Conservation (phyloP, 2,329 filamentous ascomycete species). For the Aspergillus sp. region DNA sequence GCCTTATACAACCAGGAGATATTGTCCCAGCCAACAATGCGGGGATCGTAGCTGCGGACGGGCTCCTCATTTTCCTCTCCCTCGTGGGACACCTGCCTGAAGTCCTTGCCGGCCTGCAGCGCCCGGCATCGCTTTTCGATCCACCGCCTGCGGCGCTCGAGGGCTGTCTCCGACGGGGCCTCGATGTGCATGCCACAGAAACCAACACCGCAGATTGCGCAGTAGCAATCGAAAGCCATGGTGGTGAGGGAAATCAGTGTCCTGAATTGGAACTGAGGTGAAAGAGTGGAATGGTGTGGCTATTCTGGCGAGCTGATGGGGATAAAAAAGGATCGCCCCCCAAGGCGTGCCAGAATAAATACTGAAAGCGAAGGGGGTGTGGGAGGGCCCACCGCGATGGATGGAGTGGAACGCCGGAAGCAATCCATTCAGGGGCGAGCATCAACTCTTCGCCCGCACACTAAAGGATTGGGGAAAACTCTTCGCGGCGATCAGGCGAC, state of each 20-base stretch:
- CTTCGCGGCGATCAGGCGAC: constrained; percentile 10
- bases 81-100: constrained; percentile 8
- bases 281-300: not conserved
- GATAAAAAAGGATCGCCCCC: not conserved
- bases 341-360: constrained; percentile 1
- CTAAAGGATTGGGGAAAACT: constrained; percentile 4
- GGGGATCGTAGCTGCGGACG: constrained; percentile 24
- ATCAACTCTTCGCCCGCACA: not conserved
- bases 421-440: constrained; percentile 7
- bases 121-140: constrained; percentile 21
- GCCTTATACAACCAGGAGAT: constrained; percentile 23
- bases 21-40: constrained; percentile 18
- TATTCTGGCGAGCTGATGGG: not conserved
- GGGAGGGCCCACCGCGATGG: constrained; percentile 3
- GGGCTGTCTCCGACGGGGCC: constrained; percentile 18
- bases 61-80: constrained; percentile 15
- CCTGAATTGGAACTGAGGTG: not conserved
- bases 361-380: not conserved
- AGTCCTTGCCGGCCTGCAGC: constrained; percentile 11
- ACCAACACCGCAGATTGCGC: constrained; percentile 24
- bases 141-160: constrained; percentile 21
- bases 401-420: not conserved
- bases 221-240: constrained; percentile 29
- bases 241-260: not conserved
- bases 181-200: constrained; percentile 26